Evolutionary conservation across 805 yeast genomes (phyloP), one percentile per base, ranked within the genome.

Genomic region (Hanseniaspora occidentalis): DNA sequence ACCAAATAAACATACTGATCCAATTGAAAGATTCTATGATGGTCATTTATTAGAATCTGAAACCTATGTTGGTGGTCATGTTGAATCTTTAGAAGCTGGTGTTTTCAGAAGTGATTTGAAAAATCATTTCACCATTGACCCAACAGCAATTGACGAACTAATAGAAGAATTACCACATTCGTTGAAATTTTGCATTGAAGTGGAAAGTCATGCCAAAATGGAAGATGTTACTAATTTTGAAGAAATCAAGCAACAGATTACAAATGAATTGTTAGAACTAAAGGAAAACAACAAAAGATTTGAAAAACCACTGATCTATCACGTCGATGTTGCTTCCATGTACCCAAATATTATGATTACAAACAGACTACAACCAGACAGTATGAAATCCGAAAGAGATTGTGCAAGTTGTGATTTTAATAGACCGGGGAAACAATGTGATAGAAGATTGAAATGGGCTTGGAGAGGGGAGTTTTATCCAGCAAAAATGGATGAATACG

Each of bases 241-340:
- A 9, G 94, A 83, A 49, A 70, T 92, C 16, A 71, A 75, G 52
- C 60, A 72, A 5, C 63, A 71, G 29, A 78, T 94, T 43, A 69
- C 67, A 33, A 48, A 53, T 0, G 65, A 68, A 48, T 64, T 92
- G 11, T 43, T 69, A n/a, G 82, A 69, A 2, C 60, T 92, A 39
- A 77, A 73, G 45, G 57, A 65, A 1, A 69, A 69, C 29, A 88
- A 89, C 1, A 67, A 67, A 27, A 67, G 96, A 49, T 57, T 58
- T 10, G 97, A 92, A 51, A 65, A 66, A 9, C 99, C 99, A 0
- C 65, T 84, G 36, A 92, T 92, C 47, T 92, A 94, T 52, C 99
- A 92, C 55, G 95, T 94, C 27, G 99, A 92, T 66, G 99, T 92
- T 38, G 96, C 99, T 1, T 92, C 98, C 1, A 92, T 92, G 99